These are phyloP conservation scores for Cenchrus americanus DNA, from an alignment of 176 grass and related monocot species.

Conservation along the genomic window DNA sequence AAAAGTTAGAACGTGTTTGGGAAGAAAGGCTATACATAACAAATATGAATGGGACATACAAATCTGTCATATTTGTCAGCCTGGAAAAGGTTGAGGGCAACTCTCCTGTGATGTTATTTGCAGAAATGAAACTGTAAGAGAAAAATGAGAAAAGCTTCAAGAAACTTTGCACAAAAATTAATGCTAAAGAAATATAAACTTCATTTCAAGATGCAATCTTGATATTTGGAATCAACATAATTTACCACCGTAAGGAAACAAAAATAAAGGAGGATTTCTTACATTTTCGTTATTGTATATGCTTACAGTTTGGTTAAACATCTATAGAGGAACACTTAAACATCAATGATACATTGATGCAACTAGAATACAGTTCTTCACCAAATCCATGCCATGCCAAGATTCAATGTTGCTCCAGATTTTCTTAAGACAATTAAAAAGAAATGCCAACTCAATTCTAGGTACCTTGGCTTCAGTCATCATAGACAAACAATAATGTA, in stretches of 20 bases:
- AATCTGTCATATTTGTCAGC: conserved; percentile 80
- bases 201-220: conserved; percentile 1
- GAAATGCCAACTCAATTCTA: not conserved
- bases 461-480: conserved; percentile 19
- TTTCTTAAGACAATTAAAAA: not conserved
- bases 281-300: conserved; percentile 2
- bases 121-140: conserved; percentile 86
- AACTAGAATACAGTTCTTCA: not conserved
- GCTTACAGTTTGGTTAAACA: not conserved
- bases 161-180: conserved; percentile 26
- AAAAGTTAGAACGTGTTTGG: conserved; percentile 38
- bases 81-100: conserved; percentile 75
- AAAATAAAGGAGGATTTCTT: conserved; percentile 9
- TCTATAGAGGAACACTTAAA: conserved; percentile 1
- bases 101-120: conserved; percentile 89
- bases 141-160: conserved; percentile 53
- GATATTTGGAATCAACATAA: conserved; percentile 10
- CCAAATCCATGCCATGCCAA: conserved; percentile 27
- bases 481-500: conserved; percentile 15
- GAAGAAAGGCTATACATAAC: conserved; percentile 12
- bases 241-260: not conserved
- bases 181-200: conserved; percentile 18
- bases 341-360: conserved; percentile 8
- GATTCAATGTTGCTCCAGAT: not conserved
- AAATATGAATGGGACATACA: conserved; percentile 57